A percentile compares a stretch with the other conserved stretches of the same genome.
Evolutionary conservation across 441 rosid genomes (phyloP).

Genomic region (Bruguiera hainesii): DNA sequence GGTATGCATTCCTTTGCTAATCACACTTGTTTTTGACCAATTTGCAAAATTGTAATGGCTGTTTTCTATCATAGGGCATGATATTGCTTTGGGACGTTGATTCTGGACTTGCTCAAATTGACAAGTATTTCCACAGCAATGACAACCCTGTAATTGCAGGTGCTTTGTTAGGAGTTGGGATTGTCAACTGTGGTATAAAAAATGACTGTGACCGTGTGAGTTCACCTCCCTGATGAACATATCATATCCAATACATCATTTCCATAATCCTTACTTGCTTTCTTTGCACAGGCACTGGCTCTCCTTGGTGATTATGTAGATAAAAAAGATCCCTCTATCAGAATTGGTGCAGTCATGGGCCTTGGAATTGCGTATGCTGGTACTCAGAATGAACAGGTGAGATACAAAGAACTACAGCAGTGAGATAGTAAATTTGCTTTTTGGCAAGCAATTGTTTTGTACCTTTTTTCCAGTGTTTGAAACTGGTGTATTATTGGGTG

Average conservation of each 20-base stretch:
- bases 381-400: slow-evolving; percentile 77
- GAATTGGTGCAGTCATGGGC: slow-evolving; percentile 97
- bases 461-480: too few species aligned
- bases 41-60: neutral
- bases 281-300: slow-evolving; percentile 70
- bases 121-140: slow-evolving; percentile 80
- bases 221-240: slow-evolving; percentile 8
- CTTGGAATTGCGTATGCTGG: slow-evolving; percentile 97
- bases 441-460: too few species aligned
- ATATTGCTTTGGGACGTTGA: slow-evolving; percentile 93
- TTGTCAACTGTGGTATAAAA: slow-evolving; percentile 74
- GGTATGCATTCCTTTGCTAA: slow-evolving; percentile 40
- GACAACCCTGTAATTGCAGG: slow-evolving; percentile 87
- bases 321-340: slow-evolving; percentile 70
- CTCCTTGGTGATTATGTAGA: slow-evolving; percentile 63
- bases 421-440: too few species aligned
- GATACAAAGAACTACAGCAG: neutral
- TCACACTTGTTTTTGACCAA: too few species aligned
- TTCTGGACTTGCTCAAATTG: slow-evolving; percentile 84
- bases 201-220: slow-evolving; percentile 95
- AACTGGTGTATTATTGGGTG: too few species aligned
- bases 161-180: slow-evolving; percentile 91
- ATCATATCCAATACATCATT: neutral
- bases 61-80: slow-evolving; percentile 64
- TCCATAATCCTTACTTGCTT: slow-evolving; percentile 19